Evolutionary conservation across 495 filamentous ascomycete species (phyloP).

Genomic region (Penicillium angulare): DNA sequence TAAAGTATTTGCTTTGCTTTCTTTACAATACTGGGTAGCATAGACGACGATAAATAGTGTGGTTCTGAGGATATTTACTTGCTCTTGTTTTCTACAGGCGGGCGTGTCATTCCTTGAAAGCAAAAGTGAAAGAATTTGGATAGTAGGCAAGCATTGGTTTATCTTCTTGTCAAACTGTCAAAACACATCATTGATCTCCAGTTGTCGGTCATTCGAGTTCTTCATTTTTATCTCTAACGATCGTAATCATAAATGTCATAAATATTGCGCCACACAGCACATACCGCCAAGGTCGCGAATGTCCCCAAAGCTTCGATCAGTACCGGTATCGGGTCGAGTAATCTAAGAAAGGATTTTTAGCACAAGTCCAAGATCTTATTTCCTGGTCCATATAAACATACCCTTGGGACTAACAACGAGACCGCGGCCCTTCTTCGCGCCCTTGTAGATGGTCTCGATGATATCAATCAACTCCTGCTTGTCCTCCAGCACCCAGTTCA

Average conservation of each 20-base stretch:
- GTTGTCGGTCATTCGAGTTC: too few relatives aligned
- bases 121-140: too few relatives aligned
- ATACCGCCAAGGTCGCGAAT: not conserved
- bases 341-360: constrained; percentile 44
- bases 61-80: too few relatives aligned
- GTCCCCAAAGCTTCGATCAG: constrained; percentile 28
- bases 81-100: too few relatives aligned
- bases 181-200: not conserved
- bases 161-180: not conserved
- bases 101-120: too few relatives aligned
- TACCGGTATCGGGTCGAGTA: constrained; percentile 85
- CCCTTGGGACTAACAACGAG: constrained; percentile 93
- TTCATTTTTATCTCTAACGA: constrained; percentile 2
- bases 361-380: not conserved
- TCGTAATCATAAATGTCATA: constrained; percentile 21
- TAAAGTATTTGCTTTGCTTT: too few relatives aligned
- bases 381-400: constrained; percentile 20
- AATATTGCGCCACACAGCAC: constrained; percentile 3
- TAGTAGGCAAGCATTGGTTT: too few relatives aligned
- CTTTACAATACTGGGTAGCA: not conserved
- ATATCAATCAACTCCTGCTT: constrained; percentile 99
- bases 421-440: constrained; percentile 95
- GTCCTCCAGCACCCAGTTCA: constrained; percentile 96
- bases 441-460: constrained; percentile 95
- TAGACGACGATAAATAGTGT: too few relatives aligned